These are phyloP conservation scores for Aspergillus tanneri DNA, from an alignment of 2,329 filamentous ascomycete genomes.

Conservation along the genomic window DNA sequence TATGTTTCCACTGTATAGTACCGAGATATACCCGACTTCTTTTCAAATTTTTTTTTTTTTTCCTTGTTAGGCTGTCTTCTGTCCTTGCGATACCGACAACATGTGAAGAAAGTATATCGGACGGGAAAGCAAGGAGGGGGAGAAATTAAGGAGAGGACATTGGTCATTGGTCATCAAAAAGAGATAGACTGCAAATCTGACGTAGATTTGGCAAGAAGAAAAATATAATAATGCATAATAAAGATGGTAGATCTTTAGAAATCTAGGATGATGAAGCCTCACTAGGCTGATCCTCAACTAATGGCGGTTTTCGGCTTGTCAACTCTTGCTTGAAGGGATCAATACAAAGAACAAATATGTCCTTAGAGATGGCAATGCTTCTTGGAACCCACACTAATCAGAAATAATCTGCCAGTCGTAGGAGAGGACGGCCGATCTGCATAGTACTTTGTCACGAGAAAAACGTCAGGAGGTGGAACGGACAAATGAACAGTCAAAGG, in stretches of 20 bases:
- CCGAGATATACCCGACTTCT: conserved; percentile 4
- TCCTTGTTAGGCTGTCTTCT: background rate
- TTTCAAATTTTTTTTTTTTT: background rate
- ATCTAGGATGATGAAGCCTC: conserved; percentile 12
- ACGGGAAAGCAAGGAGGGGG: background rate
- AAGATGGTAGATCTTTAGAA: conserved; percentile 14
- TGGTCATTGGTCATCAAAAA: background rate
- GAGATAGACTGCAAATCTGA: background rate
- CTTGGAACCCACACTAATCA: background rate
- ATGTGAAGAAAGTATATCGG: conserved; percentile 9
- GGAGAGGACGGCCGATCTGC: conserved; percentile 16
- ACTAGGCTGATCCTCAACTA: conserved; percentile 16
- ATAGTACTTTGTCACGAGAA: conserved; percentile 25
- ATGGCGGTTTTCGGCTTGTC: conserved; percentile 12
- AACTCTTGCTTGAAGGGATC: conserved; percentile 4
- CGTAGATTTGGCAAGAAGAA: background rate
- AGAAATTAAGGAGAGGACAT: background rate
- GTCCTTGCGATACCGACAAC: conserved; percentile 3
- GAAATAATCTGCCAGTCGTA: conserved; percentile 14
- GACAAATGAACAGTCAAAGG: conserved; percentile 16
- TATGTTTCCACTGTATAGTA: conserved; percentile 3
- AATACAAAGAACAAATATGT: background rate
- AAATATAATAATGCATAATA: conserved; percentile 6
- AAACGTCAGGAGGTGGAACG: conserved; percentile 13
- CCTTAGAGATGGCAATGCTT: background rate